Conservation (phyloP, 306 rosid genomes). For the Quercus mongolica region DNA sequence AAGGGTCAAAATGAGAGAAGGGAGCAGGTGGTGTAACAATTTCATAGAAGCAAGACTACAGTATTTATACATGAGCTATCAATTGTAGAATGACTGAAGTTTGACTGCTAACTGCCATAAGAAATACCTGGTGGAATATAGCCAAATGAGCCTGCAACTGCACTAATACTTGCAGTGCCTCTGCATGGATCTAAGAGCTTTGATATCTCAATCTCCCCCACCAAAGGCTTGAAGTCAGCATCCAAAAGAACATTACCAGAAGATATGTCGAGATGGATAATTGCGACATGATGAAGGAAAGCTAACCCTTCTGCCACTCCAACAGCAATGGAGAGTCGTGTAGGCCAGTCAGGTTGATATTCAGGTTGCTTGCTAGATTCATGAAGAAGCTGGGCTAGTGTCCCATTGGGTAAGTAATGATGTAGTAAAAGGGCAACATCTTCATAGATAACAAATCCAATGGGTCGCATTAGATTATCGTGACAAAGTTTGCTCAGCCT, state of each 20-base stretch:
- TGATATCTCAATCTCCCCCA: constrained; percentile 95
- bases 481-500: constrained; percentile 87
- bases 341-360: constrained; percentile 92
- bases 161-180: constrained; percentile 98
- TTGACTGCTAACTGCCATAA: background rate
- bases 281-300: constrained; percentile 89
- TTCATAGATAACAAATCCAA: constrained; percentile 92
- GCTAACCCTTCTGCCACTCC: constrained; percentile 96
- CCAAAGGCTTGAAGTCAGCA: constrained; percentile 76
- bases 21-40: background rate
- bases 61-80: background rate
- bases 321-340: constrained; percentile 76
- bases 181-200: constrained; percentile 90
- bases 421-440: constrained; percentile 95
- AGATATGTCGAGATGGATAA: constrained; percentile 96
- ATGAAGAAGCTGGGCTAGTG: constrained; percentile 89
- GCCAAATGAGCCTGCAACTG: constrained; percentile 98
- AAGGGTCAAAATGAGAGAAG: background rate
- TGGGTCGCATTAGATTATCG: constrained; percentile 78
- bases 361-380: constrained; percentile 65
- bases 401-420: constrained; percentile 76
- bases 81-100: background rate
- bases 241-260: constrained; percentile 84
- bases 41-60: background rate
- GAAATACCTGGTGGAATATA: constrained; percentile 91